A percentile compares a stretch with the other conserved stretches of the same genome.
These are phyloP conservation scores for Zalerion maritima DNA, from an alignment of 495 filamentous ascomycete species.

Conservation along the genomic window DNA sequence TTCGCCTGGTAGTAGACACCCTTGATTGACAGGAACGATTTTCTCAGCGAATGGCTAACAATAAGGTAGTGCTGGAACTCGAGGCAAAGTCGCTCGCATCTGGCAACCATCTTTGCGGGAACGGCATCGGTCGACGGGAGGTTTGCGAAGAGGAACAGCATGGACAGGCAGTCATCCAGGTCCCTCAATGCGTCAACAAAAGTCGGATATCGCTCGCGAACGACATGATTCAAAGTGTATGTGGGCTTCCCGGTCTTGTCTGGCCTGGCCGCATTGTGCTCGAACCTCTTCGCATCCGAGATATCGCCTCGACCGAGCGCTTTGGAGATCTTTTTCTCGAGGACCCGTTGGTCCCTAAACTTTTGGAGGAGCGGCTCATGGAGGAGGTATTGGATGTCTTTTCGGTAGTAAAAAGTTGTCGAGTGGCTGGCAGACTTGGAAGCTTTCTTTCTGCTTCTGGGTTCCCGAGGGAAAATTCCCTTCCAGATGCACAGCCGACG, in stretches of 20 bases:
- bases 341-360: slow-evolving; percentile 89
- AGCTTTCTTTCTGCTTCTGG: slow-evolving; percentile 89
- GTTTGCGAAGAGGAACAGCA: slow-evolving; percentile 94
- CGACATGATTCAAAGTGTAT: slow-evolving; percentile 86
- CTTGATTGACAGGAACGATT: slow-evolving; percentile 96
- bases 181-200: slow-evolving; percentile 91
- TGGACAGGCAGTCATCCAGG: slow-evolving; percentile 88
- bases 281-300: slow-evolving; percentile 56
- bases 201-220: slow-evolving; percentile 95
- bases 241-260: slow-evolving; percentile 75
- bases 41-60: slow-evolving; percentile 71
- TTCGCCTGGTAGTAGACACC: slow-evolving; percentile 99
- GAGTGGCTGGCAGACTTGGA: slow-evolving; percentile 76
- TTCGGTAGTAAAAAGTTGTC: slow-evolving; percentile 98
- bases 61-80: slow-evolving; percentile 98
- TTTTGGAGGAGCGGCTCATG: slow-evolving; percentile 92
- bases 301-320: slow-evolving; percentile 86
- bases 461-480: slow-evolving; percentile 95
- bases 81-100: slow-evolving; percentile 77
- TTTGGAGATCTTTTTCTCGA: slow-evolving; percentile 90
- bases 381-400: slow-evolving; percentile 94
- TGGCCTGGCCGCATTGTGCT: slow-evolving; percentile 47
- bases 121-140: slow-evolving; percentile 79
- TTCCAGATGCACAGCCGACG: slow-evolving; percentile 98
- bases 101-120: slow-evolving; percentile 80